A percentile compares a stretch with the other conserved stretches of the same genome.
Evolutionary conservation across 805 yeast species (phyloP).

Genomic region (Candida wancherniae): DNA sequence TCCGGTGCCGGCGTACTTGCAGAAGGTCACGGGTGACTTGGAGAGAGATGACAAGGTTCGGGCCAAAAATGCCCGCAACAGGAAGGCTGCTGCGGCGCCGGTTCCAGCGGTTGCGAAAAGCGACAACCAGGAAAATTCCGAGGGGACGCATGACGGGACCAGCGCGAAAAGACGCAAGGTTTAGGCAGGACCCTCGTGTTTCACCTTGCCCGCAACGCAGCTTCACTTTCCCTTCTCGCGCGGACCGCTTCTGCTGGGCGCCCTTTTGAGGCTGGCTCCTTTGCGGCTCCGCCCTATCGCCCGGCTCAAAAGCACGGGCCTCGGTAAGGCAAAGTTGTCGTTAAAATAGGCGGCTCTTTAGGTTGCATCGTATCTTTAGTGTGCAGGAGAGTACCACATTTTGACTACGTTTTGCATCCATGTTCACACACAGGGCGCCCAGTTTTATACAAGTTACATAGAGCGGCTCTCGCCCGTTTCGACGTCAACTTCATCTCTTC

Average conservation of each 20-base stretch:
- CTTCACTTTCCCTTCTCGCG: no score
- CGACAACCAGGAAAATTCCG: constrained; percentile 2
- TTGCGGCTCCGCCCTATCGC: no score
- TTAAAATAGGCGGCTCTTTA: background rate
- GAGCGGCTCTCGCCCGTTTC: no score
- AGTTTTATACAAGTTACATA: no score
- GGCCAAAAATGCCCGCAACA: constrained; percentile 28
- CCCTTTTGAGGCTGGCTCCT: no score
- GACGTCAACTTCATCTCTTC: constrained; percentile 2
- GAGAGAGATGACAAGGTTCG: constrained; percentile 49
- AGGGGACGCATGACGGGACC: background rate
- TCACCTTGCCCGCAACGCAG: no score
- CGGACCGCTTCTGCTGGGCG: no score
- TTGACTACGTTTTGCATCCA: constrained; percentile 3
- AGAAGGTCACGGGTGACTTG: constrained; percentile 82
- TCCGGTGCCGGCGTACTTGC: constrained; percentile 74
- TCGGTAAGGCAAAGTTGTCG: no score
- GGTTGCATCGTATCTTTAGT: background rate
- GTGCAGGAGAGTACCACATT: constrained; percentile 8
- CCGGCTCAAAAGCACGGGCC: no score
- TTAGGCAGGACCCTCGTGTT: no score
- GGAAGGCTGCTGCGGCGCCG: constrained; percentile 39
- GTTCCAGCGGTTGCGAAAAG: constrained; percentile 22
- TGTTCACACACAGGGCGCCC: no score
- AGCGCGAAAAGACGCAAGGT: constrained; percentile 1